These are phyloP conservation scores for Tylopilus sp. DNA, from an alignment of 768 basidiomycete genomes.

Conservation along the genomic window DNA sequence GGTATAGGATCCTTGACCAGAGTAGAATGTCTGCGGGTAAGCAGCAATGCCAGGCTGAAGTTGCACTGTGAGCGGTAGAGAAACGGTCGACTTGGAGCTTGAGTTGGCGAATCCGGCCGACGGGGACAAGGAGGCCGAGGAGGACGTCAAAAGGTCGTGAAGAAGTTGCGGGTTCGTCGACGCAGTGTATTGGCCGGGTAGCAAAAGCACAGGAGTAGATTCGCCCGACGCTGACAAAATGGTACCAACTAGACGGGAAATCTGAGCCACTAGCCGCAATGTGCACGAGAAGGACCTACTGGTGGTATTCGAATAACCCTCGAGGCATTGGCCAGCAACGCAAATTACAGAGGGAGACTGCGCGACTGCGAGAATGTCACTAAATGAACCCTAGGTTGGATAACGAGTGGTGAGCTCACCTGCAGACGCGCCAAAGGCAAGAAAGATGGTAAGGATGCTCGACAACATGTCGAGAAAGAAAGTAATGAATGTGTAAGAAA, in stretches of 20 bases:
- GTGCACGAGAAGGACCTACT: constrained; percentile 38
- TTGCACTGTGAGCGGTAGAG: constrained; percentile 65
- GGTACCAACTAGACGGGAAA: constrained; percentile 55
- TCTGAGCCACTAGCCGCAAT: constrained; percentile 10
- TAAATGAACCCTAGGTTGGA: neutral
- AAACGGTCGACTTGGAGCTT: constrained; percentile 39
- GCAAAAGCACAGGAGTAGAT: constrained; percentile 54
- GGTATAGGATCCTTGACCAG: constrained; percentile 60
- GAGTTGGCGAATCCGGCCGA: constrained; percentile 64
- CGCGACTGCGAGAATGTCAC: constrained; percentile 39
- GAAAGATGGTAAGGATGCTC: constrained; percentile 35
- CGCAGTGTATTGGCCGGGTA: constrained; percentile 75
- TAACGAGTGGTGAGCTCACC: constrained; percentile 29
- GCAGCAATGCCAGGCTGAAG: constrained; percentile 65
- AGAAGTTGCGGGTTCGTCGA: constrained; percentile 71
- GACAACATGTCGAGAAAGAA: constrained; percentile 37
- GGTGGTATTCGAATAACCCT: constrained; percentile 73
- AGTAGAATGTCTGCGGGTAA: constrained; percentile 62
- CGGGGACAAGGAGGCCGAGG: constrained; percentile 54
- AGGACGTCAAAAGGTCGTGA: constrained; percentile 61
- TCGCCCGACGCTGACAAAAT: constrained; percentile 54
- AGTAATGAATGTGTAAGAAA: constrained; percentile 17
- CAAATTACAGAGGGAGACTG: constrained; percentile 67
- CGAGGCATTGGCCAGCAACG: constrained; percentile 85
- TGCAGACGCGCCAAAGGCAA: constrained; percentile 37